Base-by-base conservation (phyloP, 225 moss, liverwort and hornwort species). In the Physcomitrellopsis africana region DNA sequence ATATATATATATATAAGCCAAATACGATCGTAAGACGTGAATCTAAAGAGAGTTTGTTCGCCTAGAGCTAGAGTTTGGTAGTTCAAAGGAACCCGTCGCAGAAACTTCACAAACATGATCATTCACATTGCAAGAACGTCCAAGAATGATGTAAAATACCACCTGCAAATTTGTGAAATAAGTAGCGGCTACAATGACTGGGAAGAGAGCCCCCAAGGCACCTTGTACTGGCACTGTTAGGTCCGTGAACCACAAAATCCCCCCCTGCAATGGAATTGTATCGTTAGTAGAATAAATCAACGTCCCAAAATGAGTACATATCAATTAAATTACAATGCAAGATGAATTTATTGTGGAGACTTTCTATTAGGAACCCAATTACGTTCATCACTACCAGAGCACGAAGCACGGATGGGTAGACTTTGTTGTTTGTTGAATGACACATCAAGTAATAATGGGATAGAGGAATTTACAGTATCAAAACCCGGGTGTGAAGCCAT, bases 131-230 rank as follows among this genome's bases (percentile, higher is more conserved):
- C 45, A 62, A 55, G 14, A 7, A 15, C 24, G 29, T 23, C 58
- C 45, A 71, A 14, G 20, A 65, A 56, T 29, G 43, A 61, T 43
- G 19, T 48, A 73, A 69, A 64, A 52, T 45, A 68, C 68, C 63
- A 94, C 96, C 93, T 99, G 93, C 73, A 99, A 68, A 73, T 99
- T 99, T 53, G 80, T 79, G 76, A 99, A 88, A 69, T 95, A 93
- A 29, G 99, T 95, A 52, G 85, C 73, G 52, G 99, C 99, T 72
- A 99, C 86, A 59, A 92, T 76, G 51, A 88, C 65, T 27, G 99
- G 99, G 51, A 99, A 99, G 74, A 99, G 89, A 18, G 90, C 85
- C 60, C 99, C 99, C 66, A 99, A 81, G 29, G 92, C 85, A 73
- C 99, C 95, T 78, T 99, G 92, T 2, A 93, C 90, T 44, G 99